These are phyloP conservation scores for Annona cherimola DNA, from an alignment of 164 flowering plant genomes.

Conservation along the genomic window DNA sequence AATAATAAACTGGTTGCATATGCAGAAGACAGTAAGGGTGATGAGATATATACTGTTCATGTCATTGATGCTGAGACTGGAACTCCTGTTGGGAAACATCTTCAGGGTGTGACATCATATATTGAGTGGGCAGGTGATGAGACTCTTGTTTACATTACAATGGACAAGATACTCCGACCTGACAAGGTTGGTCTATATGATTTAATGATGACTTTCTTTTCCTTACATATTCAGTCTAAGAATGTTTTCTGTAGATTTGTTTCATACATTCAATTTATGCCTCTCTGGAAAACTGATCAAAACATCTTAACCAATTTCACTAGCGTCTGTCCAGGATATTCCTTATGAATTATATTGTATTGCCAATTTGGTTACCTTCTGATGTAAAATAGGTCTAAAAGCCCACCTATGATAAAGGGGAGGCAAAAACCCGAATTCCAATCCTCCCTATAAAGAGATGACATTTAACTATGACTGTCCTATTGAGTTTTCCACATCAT, in stretches of 20 bases:
- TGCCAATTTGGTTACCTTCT: too few species aligned
- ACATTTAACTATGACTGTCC: too few species aligned
- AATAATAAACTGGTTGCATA: slow-evolving; percentile 78
- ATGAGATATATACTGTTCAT: slow-evolving; percentile 76
- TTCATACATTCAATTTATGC: neutral
- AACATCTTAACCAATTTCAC: neutral
- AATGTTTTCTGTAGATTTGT: neutral
- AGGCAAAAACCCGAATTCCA: too few species aligned
- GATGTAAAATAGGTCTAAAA: too few species aligned
- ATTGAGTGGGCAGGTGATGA: slow-evolving; percentile 89
- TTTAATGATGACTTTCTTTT: neutral
- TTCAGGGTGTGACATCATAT: slow-evolving; percentile 46
- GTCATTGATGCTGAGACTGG: slow-evolving; percentile 68
- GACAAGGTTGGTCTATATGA: slow-evolving; percentile 57
- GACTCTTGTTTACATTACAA: slow-evolving; percentile 67
- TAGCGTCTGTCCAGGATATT: too few species aligned
- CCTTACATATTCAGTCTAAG: neutral
- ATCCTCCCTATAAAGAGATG: too few species aligned
- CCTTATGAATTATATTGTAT: too few species aligned
- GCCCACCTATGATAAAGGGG: too few species aligned
- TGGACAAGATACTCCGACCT: slow-evolving; percentile 83
- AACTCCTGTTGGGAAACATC: slow-evolving; percentile 49
- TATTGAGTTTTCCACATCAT: too few species aligned
- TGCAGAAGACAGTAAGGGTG: slow-evolving; percentile 89
- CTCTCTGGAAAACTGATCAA: neutral